phyloP scores from a whole-genome alignment of 2,329 filamentous ascomycete species.

The Pezicula rhizophila region DNA sequence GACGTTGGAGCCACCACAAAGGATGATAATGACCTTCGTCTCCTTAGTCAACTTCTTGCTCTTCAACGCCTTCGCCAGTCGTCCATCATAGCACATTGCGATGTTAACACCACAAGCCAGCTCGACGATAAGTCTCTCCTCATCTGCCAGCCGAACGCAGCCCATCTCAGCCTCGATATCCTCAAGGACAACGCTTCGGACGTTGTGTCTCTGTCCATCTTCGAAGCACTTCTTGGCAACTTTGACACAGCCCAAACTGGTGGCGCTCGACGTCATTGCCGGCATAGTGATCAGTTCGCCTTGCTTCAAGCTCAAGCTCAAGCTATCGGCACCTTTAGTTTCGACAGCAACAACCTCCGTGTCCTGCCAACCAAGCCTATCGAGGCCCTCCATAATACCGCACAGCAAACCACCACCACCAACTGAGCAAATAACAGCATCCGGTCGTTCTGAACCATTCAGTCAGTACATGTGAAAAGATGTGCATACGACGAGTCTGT shows the following conservation, averaged over 20 bases:
- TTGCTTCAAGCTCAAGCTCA: conserved; percentile 55
- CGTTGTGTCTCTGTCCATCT: conserved; percentile 37
- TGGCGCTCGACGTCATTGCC: conserved; percentile 70
- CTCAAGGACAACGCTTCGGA: conserved; percentile 37
- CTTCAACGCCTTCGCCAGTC: conserved; percentile 51
- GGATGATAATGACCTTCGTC: not conserved
- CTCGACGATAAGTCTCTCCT: conserved; percentile 77
- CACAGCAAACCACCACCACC: conserved; percentile 77
- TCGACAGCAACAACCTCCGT: conserved; percentile 63
- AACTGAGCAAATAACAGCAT: conserved; percentile 62
- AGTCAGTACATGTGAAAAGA: not conserved
- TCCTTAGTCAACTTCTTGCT: not conserved
- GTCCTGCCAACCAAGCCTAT: conserved; percentile 7
- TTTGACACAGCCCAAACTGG: conserved; percentile 61
- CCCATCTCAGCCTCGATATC: conserved; percentile 77
- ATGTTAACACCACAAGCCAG: conserved; percentile 78
- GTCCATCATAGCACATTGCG: conserved; percentile 58
- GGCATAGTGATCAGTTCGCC: conserved; percentile 56
- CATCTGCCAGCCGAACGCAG: conserved; percentile 71
- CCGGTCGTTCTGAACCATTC: conserved; percentile 13
- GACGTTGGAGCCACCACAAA: not conserved
- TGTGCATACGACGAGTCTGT: too few species aligned
- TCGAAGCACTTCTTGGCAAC: conserved; percentile 64
- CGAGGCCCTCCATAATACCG: conserved; percentile 61
- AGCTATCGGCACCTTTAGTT: conserved; percentile 66